Base-by-base conservation (phyloP, 345 rosid species). In the Camelina hispida region DNA sequence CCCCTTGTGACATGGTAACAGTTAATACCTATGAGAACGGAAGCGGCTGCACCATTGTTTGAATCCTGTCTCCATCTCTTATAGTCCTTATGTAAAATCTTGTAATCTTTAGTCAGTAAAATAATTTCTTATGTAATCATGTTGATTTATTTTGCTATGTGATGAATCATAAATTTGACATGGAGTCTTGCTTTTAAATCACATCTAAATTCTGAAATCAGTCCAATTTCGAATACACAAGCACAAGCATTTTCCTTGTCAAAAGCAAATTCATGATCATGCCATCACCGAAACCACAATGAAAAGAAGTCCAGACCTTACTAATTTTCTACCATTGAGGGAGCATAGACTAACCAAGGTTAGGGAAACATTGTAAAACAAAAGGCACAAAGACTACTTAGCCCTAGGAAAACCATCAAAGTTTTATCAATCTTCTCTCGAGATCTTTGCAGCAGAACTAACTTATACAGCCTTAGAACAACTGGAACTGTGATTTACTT, bases 11-110 rank as follows among this genome's bases (percentile, higher is more conserved):
- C 42, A 2, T 59, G 34, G 73, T 78, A 20, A 0, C 68, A 30
- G 77, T 78, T 58, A 59, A 1, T 40, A 78, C 43, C 34, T 58
- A 71, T 35, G 61, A 72, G 11, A 58, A 6, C 57, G 77, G 77
- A 66, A 22, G 77, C 17, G 35, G 77, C 69, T 78, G 81, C 68
- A 78, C 77, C 62, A 72, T 78, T 42, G 42, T 78, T 16, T 78
- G 68, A 78, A 65, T 34, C 50, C 20, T 38, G 38, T 59, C 13
- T 62, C 65, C 71, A 54, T 53, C 58, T 62, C 64, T 34, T 77
- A 1, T 55, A 44, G 34, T 48, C 46, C 56, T 37, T 68, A n/a
- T 77, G 80, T 70, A 62, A 14, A 44, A 9, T 42, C 25, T 40
- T 51, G 40, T 14, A 51, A 30, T 42, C 51, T 46, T 46, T 68